Evolutionary conservation across 257 asterid species (phyloP).

Genomic region (Apocynum venetum): DNA sequence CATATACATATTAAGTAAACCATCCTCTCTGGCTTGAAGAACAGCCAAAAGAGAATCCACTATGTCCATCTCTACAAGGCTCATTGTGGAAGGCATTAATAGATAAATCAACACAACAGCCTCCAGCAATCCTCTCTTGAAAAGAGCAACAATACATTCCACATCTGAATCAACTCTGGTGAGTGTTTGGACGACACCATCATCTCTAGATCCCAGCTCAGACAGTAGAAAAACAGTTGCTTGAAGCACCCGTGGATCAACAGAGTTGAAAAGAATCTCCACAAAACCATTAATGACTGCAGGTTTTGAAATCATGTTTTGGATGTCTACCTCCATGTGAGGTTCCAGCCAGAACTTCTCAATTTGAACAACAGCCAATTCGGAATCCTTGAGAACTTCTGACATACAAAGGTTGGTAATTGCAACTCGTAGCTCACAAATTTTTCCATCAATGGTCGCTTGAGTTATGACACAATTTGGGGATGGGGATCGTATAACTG

Average conservation of each 20-base stretch:
- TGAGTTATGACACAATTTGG: slow-evolving; percentile 51
- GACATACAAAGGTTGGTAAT: slow-evolving; percentile 59
- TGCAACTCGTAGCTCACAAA: slow-evolving; percentile 49
- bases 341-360: slow-evolving; percentile 45
- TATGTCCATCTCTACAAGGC: slow-evolving; percentile 48
- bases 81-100: slow-evolving; percentile 33
- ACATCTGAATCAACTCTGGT: slow-evolving; percentile 79
- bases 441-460: slow-evolving; percentile 42
- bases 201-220: slow-evolving; percentile 61
- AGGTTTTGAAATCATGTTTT: slow-evolving; percentile 54
- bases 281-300: slow-evolving; percentile 62
- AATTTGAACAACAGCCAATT: slow-evolving; percentile 53
- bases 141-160: slow-evolving; percentile 54
- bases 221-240: slow-evolving; percentile 50
- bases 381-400: slow-evolving; percentile 59
- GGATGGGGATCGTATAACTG: slow-evolving; percentile 27
- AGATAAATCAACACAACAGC: slow-evolving; percentile 65
- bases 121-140: slow-evolving; percentile 63
- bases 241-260: slow-evolving; percentile 43
- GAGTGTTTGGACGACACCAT: slow-evolving; percentile 50
- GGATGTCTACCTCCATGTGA: slow-evolving; percentile 28
- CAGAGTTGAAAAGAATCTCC: slow-evolving; percentile 66
- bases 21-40: slow-evolving; percentile 28
- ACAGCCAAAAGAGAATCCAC: slow-evolving; percentile 44
- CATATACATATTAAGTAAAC: slow-evolving; percentile 30